A percentile compares a stretch with the other conserved stretches of the same genome.
phyloP scores from a whole-genome alignment of 441 rosid species.

The Biscutella laevigata region DNA sequence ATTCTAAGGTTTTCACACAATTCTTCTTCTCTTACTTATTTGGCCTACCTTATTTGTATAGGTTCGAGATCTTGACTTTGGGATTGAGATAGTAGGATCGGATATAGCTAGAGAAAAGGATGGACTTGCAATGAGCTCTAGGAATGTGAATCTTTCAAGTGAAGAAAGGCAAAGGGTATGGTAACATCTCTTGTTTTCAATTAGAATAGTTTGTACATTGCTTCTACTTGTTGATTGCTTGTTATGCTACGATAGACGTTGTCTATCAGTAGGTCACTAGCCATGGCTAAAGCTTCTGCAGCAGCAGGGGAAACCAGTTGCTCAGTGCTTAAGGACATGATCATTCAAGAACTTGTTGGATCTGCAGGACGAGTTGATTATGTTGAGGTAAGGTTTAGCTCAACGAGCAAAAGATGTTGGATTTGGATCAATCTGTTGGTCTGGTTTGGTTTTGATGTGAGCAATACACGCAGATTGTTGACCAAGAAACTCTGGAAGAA shows the following conservation, averaged over 20 bases:
- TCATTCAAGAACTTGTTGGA: slow-evolving; percentile 37
- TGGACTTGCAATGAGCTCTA: slow-evolving; percentile 87
- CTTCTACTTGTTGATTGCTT: too few species aligned
- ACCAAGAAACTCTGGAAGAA: slow-evolving; percentile 54
- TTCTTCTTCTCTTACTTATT: too few species aligned
- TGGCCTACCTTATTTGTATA: slow-evolving; percentile 4
- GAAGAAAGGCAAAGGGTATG: slow-evolving; percentile 61
- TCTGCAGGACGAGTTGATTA: slow-evolving; percentile 73
- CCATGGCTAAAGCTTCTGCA: slow-evolving; percentile 41
- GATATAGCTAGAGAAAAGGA: slow-evolving; percentile 58
- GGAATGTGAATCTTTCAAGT: slow-evolving; percentile 64
- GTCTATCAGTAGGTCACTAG: slow-evolving; percentile 61
- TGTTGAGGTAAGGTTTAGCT: slow-evolving; percentile 85
- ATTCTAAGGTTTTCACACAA: too few species aligned
- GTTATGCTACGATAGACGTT: slow-evolving; percentile 44
- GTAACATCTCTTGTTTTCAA: not conserved
- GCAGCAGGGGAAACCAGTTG: slow-evolving; percentile 40
- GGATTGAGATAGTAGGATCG: slow-evolving; percentile 54
- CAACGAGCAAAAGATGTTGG: too few species aligned
- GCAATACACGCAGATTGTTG: slow-evolving; percentile 44
- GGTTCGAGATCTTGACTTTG: slow-evolving; percentile 84
- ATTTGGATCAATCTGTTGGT: not conserved
- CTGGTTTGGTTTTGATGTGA: not conserved
- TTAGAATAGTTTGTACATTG: too few species aligned
- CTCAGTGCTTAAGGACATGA: slow-evolving; percentile 35